These are phyloP conservation scores for Papiliotrema flavescens DNA, from an alignment of 1,284 basidiomycete genomes.

Conservation along the genomic window DNA sequence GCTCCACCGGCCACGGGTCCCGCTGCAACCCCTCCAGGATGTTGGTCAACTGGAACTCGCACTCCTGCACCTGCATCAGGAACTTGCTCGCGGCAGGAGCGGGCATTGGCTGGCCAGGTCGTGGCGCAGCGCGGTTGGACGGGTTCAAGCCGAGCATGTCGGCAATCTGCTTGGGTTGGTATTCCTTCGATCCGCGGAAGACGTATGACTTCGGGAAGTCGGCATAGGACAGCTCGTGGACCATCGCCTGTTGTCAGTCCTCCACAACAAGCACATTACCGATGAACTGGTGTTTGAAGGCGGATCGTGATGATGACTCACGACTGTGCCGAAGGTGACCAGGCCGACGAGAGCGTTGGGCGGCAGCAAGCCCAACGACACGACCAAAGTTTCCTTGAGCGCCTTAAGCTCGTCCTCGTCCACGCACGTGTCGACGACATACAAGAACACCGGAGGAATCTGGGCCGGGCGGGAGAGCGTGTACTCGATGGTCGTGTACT, in stretches of 20 bases:
- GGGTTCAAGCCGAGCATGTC: constrained; percentile 92
- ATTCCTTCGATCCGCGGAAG: constrained; percentile 99
- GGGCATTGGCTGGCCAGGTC: constrained; percentile 77
- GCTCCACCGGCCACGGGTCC: constrained; percentile 97
- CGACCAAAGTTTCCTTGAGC: constrained; percentile 84
- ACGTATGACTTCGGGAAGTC: constrained; percentile 98
- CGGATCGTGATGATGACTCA: constrained; percentile 43
- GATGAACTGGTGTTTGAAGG: too few relatives aligned
- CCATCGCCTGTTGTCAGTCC: constrained; percentile 68
- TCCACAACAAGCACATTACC: too few relatives aligned
- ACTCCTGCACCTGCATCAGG: constrained; percentile 86
- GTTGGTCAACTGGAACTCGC: constrained; percentile 93
- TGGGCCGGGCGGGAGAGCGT: constrained; percentile 86
- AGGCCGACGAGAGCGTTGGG: constrained; percentile 92
- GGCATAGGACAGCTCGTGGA: constrained; percentile 95
- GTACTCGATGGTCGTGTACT: constrained; percentile 99
- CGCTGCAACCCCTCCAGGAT: constrained; percentile 85
- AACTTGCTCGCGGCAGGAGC: constrained; percentile 83
- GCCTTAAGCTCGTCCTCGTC: constrained; percentile 96
- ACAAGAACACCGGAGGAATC: constrained; percentile 93
- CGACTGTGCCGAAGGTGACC: constrained; percentile 97
- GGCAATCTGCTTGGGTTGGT: constrained; percentile 92
- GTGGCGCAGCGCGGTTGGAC: constrained; percentile 50
- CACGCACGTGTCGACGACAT: constrained; percentile 95
- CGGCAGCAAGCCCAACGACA: constrained; percentile 88